Conservation (phyloP, 1,284 basidiomycete species). For the Meira nashicola region DNA sequence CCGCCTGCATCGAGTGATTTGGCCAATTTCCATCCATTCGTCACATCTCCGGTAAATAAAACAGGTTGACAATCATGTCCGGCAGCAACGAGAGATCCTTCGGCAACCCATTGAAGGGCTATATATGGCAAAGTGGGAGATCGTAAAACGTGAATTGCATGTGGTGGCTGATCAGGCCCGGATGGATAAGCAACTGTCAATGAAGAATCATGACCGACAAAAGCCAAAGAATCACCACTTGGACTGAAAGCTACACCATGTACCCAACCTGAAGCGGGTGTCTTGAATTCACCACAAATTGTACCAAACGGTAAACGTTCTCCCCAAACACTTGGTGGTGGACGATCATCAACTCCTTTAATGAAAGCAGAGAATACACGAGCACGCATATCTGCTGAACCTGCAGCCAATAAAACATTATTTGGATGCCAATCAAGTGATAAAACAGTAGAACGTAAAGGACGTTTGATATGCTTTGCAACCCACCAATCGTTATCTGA, state of each 20-base stretch:
- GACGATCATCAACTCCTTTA: slow-evolving; percentile 94
- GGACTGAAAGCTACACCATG: slow-evolving; percentile 94
- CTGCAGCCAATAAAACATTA: slow-evolving; percentile 88
- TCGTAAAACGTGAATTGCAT: slow-evolving; percentile 44
- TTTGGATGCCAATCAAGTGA: slow-evolving; percentile 97
- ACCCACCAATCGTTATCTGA: slow-evolving; percentile 94
- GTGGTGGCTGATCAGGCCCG: slow-evolving; percentile 40
- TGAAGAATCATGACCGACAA: slow-evolving; percentile 64
- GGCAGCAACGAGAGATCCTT: slow-evolving; percentile 67
- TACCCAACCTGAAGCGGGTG: slow-evolving; percentile 91
- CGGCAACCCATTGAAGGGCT: slow-evolving; percentile 67
- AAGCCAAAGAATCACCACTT: slow-evolving; percentile 84
- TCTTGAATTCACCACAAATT: slow-evolving; percentile 85
- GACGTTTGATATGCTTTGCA: slow-evolving; percentile 93
- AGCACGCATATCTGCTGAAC: slow-evolving; percentile 89
- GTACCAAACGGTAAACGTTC: slow-evolving; percentile 97
- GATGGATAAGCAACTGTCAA: slow-evolving; percentile 48
- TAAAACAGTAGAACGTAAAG: slow-evolving; percentile 85
- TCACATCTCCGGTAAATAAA: slow-evolving; percentile 50
- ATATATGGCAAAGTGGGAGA: slow-evolving; percentile 49
- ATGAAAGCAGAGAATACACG: slow-evolving; percentile 98
- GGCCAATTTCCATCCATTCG: slow-evolving; percentile 37
- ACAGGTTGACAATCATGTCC: slow-evolving; percentile 97
- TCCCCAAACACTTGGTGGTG: slow-evolving; percentile 87
- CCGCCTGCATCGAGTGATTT: slow-evolving; percentile 36